Percentiles rank a stretch among this genome's conserved stretches.
These are phyloP conservation scores for Curvularia spicifera DNA, from an alignment of 2,329 filamentous ascomycete genomes.

Conservation along the genomic window DNA sequence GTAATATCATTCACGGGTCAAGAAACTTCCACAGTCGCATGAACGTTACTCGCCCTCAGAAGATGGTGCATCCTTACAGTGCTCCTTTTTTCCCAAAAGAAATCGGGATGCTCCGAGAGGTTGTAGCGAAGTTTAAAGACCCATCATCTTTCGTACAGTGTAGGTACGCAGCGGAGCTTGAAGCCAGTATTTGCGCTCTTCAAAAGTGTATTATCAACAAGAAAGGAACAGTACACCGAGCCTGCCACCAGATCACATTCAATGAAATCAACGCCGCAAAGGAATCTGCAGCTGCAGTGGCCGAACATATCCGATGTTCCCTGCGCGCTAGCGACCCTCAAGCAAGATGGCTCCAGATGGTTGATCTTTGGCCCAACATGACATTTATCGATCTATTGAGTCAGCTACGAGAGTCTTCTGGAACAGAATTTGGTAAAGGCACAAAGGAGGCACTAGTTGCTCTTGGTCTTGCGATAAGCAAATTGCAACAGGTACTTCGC, in stretches of 20 bases:
- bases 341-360: slow-evolving; percentile 52
- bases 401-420: slow-evolving; percentile 53
- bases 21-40: neutral
- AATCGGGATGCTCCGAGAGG: slow-evolving; percentile 19
- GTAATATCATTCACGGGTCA: neutral
- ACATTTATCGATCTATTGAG: slow-evolving; percentile 56
- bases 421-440: slow-evolving; percentile 37
- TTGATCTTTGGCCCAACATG: slow-evolving; percentile 56
- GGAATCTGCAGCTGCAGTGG: slow-evolving; percentile 15
- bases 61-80: neutral
- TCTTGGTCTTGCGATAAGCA: slow-evolving; percentile 55
- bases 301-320: slow-evolving; percentile 14
- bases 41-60: neutral
- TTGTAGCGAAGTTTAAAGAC: slow-evolving; percentile 22
- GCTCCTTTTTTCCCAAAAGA: neutral
- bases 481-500: slow-evolving; percentile 55
- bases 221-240: neutral
- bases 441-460: slow-evolving; percentile 53
- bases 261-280: slow-evolving; percentile 25
- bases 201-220: slow-evolving; percentile 1
- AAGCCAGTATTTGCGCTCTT: slow-evolving; percentile 46
- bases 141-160: slow-evolving; percentile 45
- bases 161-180: slow-evolving; percentile 50
- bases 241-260: slow-evolving; percentile 11
- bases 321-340: slow-evolving; percentile 33